Base-by-base conservation (phyloP, 805 yeast genomes). In the Candida berthetii region DNA sequence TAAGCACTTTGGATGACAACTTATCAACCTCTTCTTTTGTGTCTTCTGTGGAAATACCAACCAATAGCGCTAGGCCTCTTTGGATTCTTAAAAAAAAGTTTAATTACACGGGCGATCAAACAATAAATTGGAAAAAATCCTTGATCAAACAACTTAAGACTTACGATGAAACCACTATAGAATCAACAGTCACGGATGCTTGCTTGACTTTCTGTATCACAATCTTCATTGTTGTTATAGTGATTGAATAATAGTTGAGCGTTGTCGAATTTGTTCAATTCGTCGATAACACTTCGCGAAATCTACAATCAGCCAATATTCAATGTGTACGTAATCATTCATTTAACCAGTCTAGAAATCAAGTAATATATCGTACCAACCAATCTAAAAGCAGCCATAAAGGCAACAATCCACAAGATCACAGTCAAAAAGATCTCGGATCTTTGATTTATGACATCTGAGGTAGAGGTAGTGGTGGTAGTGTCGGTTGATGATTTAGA, bases 401-500 rank as follows among this genome's bases (percentile, higher is more conserved):
- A 85, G 4, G 96, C 96, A 35, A 91, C 98, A 31, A 90, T 66
- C 96, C 98, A 91, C 49, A 91, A 68, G 36, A 91, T 82, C 25
- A 91, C 87, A 5, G 93, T 77, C 60, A 91, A 73, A 58, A 88
- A 91, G 7, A 80, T 65, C 32, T 78, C 72, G 1, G 87, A 71
- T 60, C 82, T 72, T n/a, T 43, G 41, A 3, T 61, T 51, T 31
- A 60, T 47, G 13, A 61, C 48, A 7, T 61, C 32, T n/a, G 51
- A 47, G 1, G 53, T 47, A 7, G 56, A 38, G n/a, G 46, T 43
- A 8, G 51, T 28, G 24, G 24, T 22, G 6, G 24, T 22, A 11
- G 42, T 39, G 29, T 45, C 55, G 42, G 17, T 37, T 37, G 34
- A 38, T 44, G 45, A 40, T 59, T 41, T 31, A 50, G 42, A 46